Conservation (phyloP, 495 filamentous ascomycete genomes). For the Penicillium canescens region DNA sequence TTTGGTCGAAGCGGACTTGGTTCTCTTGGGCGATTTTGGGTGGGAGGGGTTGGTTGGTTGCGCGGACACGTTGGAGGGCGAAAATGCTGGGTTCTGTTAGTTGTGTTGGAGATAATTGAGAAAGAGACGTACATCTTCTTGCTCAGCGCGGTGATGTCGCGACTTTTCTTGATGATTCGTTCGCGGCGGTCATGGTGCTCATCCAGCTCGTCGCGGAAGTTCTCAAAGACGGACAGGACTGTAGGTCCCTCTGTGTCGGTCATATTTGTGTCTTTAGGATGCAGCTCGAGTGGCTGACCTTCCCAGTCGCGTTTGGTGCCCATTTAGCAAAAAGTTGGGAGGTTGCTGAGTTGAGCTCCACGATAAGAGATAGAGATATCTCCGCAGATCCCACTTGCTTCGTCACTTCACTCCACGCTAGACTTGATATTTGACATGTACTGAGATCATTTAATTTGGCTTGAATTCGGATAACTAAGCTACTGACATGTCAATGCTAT, state of each 20-base stretch:
- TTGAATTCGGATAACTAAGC: not conserved
- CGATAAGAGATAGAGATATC: slow-evolving; percentile 20
- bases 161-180: slow-evolving; percentile 80
- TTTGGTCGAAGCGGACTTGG: slow-evolving; percentile 62
- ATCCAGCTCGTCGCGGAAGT: slow-evolving; percentile 84
- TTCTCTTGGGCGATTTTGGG: slow-evolving; percentile 63
- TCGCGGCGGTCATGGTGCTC: slow-evolving; percentile 93
- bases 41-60: slow-evolving; percentile 63
- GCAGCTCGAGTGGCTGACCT: slow-evolving; percentile 49
- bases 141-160: slow-evolving; percentile 89
- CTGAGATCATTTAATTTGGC: no score
- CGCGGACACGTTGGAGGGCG: slow-evolving; percentile 78
- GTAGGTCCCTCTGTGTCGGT: slow-evolving; percentile 25
- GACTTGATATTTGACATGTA: not conserved
- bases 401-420: not conserved
- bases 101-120: not conserved
- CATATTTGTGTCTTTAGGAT: slow-evolving; percentile 26
- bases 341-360: slow-evolving; percentile 9
- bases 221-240: slow-evolving; percentile 77
- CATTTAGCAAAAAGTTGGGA: slow-evolving; percentile 16
- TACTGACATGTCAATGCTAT: not conserved
- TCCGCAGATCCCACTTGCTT: not conserved
- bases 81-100: slow-evolving; percentile 67
- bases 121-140: slow-evolving; percentile 80
- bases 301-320: slow-evolving; percentile 62